phyloP scores from a whole-genome alignment of 2,329 filamentous ascomycete genomes.

The Pestalotiopsis sp. region DNA sequence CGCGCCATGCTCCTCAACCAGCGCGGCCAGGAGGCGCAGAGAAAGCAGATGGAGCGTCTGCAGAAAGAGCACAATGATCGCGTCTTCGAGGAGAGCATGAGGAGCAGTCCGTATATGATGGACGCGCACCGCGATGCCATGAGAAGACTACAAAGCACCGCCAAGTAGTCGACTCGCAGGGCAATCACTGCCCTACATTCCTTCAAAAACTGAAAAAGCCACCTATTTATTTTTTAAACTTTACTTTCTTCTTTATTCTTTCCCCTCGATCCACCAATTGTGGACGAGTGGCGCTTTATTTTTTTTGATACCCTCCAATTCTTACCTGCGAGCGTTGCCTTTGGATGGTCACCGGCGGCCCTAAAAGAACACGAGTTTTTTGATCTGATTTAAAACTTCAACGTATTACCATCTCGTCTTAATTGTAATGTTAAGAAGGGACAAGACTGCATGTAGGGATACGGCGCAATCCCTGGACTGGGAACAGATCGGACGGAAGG shows the following conservation, averaged over 20 bases:
- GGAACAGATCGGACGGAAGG: neutral
- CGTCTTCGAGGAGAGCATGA: slow-evolving; percentile 75
- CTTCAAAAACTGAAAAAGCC: neutral
- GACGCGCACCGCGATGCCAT: slow-evolving; percentile 80
- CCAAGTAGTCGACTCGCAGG: slow-evolving; percentile 24
- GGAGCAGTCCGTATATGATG: slow-evolving; percentile 71
- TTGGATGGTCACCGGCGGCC: neutral
- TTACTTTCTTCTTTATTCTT: neutral
- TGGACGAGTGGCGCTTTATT: neutral
- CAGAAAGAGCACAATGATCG: slow-evolving; percentile 63
- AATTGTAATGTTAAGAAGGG: neutral
- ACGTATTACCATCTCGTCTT: neutral
- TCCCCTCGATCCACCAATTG: neutral
- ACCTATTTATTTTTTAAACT: neutral
- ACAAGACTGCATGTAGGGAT: neutral
- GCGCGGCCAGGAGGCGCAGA: slow-evolving; percentile 64
- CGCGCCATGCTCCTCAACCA: slow-evolving; percentile 62
- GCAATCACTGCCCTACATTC: neutral
- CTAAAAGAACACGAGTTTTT: neutral
- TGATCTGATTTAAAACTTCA: neutral
- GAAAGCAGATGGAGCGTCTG: slow-evolving; percentile 59
- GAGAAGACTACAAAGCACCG: slow-evolving; percentile 71
- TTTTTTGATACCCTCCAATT: neutral
- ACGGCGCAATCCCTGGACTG: neutral
- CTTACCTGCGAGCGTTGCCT: neutral